Evolutionary conservation across 2,329 filamentous ascomycete genomes (phyloP).

Genomic region (Calonectria ilicicola): DNA sequence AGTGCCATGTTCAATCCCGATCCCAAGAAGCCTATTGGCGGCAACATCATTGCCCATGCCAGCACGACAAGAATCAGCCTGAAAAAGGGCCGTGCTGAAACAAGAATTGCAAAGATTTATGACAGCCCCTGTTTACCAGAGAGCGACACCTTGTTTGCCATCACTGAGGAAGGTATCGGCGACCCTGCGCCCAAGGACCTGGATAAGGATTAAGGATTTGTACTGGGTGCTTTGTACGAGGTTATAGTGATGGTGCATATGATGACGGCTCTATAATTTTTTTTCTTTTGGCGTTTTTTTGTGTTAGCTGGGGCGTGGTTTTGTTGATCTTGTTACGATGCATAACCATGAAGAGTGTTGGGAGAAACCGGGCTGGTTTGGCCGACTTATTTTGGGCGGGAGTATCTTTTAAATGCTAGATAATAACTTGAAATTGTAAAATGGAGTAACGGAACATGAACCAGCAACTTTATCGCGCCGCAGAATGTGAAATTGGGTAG

Average conservation of each 20-base stretch:
- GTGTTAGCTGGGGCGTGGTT: slow-evolving; percentile 21
- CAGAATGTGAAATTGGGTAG: background rate
- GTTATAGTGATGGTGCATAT: slow-evolving; percentile 37
- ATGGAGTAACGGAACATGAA: background rate
- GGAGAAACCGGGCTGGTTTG: slow-evolving; percentile 6
- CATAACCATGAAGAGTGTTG: slow-evolving; percentile 8
- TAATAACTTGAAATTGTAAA: background rate
- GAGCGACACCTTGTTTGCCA: slow-evolving; percentile 96
- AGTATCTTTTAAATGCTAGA: background rate
- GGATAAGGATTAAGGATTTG: slow-evolving; percentile 75
- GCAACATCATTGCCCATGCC: slow-evolving; percentile 98
- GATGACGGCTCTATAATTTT: slow-evolving; percentile 41
- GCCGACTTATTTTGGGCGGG: slow-evolving; percentile 6
- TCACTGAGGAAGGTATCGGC: slow-evolving; percentile 95
- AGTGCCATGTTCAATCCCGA: slow-evolving; percentile 99
- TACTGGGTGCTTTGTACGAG: slow-evolving; percentile 12
- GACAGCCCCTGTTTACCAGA: slow-evolving; percentile 97
- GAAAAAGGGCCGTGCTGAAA: slow-evolving; percentile 96
- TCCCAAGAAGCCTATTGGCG: slow-evolving; percentile 98
- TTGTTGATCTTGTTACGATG: slow-evolving; percentile 10
- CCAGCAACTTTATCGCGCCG: background rate
- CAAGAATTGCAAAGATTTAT: slow-evolving; percentile 98
- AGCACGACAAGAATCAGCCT: slow-evolving; percentile 94
- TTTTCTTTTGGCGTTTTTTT: slow-evolving; percentile 48
- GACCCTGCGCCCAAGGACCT: slow-evolving; percentile 96